Base-by-base conservation (phyloP, 305 asterid genomes). In the Petunia hybrid region DNA sequence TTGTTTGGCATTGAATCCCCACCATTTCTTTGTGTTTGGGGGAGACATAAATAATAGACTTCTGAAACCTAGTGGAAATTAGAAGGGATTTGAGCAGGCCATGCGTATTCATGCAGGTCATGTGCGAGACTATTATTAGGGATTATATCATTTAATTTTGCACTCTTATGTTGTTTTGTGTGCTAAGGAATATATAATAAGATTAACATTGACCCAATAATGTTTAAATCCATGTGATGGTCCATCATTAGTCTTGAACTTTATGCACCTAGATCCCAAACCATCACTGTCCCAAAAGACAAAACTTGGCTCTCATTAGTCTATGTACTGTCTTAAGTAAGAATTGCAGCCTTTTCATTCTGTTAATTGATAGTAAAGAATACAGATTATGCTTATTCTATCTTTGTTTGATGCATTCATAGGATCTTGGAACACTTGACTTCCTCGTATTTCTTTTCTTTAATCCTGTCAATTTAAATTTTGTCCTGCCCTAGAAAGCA, bases 211-310 rank as follows among this genome's bases (percentile, higher is more conserved):
- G 74, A 78, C 74, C 8, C 81, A 45, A 60, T 60, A 22, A 22
- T 78, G 45, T 73, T 76, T 66, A 59, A 53, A 16, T 40, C 83
- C 83, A 84, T 82, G 87, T 80, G 87, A 80, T 48, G 75, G 4
- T 46, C 31, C 77, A 84, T 84, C 84, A 84, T 84, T 84, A 16
- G 65, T 53, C 4, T 67, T 10, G 51, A n/a, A 77, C 56, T 81
- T 71, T 73, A 43, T 10, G 71, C 79, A 53, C 79, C 80, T 57
- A 67, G 57, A 85, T 79, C 76, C 81, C 79, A 64, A 66, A 43
- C 77, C 38, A 31, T 9, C 64, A 56, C 35, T 40, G 76, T 69
- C 56, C 62, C 53, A 45, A 77, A 14, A 31, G 3, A 51, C 77
- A 38, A 69, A 67, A 40, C 0, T 7, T 4, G n/a, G 16, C 53